phyloP scores from a whole-genome alignment of 139 green algal genomes.

The Ettlia oleoabundans region DNA sequence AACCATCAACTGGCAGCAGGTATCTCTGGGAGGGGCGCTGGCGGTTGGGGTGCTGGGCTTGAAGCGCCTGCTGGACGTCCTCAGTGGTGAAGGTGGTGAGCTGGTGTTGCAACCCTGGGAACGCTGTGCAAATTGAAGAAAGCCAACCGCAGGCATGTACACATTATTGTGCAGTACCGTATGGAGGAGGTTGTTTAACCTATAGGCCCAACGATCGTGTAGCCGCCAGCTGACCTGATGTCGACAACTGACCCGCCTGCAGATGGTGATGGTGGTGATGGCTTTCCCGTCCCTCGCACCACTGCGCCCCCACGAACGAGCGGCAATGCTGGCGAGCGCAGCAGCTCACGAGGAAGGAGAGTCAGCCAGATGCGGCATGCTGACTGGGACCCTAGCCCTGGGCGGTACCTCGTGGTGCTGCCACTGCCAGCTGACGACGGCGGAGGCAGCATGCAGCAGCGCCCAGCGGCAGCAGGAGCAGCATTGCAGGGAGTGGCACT shows the following conservation, averaged over 20 bases:
- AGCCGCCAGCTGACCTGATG: background rate
- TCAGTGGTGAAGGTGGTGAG: background rate
- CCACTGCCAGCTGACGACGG: background rate
- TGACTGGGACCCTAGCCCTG: conserved; percentile 8
- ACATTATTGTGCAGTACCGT: no score
- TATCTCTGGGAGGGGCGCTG: background rate
- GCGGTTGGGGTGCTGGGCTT: background rate
- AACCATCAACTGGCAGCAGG: background rate
- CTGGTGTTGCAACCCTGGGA: background rate
- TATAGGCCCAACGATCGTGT: no score
- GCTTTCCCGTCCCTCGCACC: background rate
- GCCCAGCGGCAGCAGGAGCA: no score
- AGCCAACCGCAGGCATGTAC: no score
- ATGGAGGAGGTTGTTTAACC: no score
- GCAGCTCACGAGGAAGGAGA: background rate
- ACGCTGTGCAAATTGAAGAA: background rate
- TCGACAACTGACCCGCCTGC: background rate
- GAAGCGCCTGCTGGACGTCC: background rate
- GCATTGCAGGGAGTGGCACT: background rate
- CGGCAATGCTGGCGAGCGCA: background rate
- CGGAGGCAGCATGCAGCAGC: background rate
- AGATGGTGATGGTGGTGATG: background rate
- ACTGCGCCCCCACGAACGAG: background rate
- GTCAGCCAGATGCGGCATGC: background rate
- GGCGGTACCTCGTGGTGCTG: conserved; percentile 10